Conservation (phyloP, 2,329 filamentous ascomycete species). For the Dactylellina drechsleri region DNA sequence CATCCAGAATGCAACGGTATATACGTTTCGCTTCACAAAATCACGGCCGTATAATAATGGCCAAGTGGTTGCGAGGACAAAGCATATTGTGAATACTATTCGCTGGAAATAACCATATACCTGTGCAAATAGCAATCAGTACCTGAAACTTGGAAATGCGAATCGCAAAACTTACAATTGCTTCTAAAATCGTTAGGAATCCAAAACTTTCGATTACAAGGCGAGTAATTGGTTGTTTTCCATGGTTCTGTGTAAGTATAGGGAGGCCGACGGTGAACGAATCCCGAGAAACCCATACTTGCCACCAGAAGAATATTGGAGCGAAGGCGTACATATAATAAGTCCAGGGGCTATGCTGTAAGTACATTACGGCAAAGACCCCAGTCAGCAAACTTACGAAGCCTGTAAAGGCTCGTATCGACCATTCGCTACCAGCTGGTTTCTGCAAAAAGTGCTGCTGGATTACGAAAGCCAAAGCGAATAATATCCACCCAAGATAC, state of each 20-base stretch:
- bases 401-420: constrained; percentile 66
- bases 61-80: constrained; percentile 80
- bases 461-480: constrained; percentile 86
- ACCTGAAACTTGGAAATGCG: neutral
- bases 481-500: constrained; percentile 95
- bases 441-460: constrained; percentile 80
- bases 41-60: constrained; percentile 76
- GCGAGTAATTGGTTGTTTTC: constrained; percentile 61
- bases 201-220: constrained; percentile 72
- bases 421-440: constrained; percentile 71
- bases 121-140: constrained; percentile 38
- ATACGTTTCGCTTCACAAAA: constrained; percentile 75
- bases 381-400: constrained; percentile 63
- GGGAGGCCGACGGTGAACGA: constrained; percentile 73
- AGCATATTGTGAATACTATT: constrained; percentile 84
- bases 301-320: constrained; percentile 95
- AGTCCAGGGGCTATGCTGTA: constrained; percentile 80
- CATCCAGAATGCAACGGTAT: constrained; percentile 76
- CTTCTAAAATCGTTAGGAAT: constrained; percentile 81
- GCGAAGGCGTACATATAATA: constrained; percentile 96
- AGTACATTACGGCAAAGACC: constrained; percentile 80
- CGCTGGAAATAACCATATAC: constrained; percentile 82
- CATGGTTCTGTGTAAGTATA: constrained; percentile 20
- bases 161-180: constrained; percentile 65
- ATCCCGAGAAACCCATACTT: constrained; percentile 81